Percentiles rank a stretch among this genome's conserved stretches.
Evolutionary conservation across 1,284 basidiomycete genomes (phyloP).

Genomic region (Flammula alnicola): DNA sequence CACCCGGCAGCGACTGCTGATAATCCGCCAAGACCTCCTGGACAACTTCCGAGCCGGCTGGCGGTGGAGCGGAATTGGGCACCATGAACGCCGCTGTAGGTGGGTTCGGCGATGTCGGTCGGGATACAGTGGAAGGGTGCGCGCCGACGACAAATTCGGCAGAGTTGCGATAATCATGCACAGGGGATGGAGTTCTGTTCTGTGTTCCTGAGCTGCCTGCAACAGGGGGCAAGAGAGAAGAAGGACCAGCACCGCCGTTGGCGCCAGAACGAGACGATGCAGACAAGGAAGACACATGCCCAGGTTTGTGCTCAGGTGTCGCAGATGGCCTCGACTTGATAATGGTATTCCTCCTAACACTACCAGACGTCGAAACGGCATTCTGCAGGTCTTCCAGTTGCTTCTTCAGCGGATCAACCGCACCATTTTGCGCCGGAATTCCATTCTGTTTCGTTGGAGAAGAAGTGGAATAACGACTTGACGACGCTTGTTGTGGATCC

Average conservation of each 20-base stretch:
- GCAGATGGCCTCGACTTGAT: slow-evolving; percentile 30
- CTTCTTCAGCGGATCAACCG: slow-evolving; percentile 73
- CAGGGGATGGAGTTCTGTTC: slow-evolving; percentile 28
- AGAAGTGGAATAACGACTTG: slow-evolving; percentile 30
- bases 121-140: slow-evolving; percentile 69
- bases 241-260: slow-evolving; percentile 23
- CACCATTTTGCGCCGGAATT: slow-evolving; percentile 22
- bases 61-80: slow-evolving; percentile 54
- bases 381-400: slow-evolving; percentile 64
- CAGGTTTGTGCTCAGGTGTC: slow-evolving; percentile 28
- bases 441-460: slow-evolving; percentile 31
- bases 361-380: slow-evolving; percentile 43
- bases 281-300: slow-evolving; percentile 23
- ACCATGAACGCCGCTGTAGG: slow-evolving; percentile 80
- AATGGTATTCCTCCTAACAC: slow-evolving; percentile 44
- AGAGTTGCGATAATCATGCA: slow-evolving; percentile 62
- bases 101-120: slow-evolving; percentile 74
- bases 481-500: slow-evolving; percentile 57
- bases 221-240: slow-evolving; percentile 32
- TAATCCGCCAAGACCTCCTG: slow-evolving; percentile 83
- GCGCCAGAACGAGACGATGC: slow-evolving; percentile 30
- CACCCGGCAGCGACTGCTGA: slow-evolving; percentile 87
- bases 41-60: slow-evolving; percentile 40
- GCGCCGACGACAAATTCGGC: slow-evolving; percentile 80
- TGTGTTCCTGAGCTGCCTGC: slow-evolving; percentile 19